Evolutionary conservation across 208 protist genomes (phyloP).

Genomic region (Crithidia bombi): DNA sequence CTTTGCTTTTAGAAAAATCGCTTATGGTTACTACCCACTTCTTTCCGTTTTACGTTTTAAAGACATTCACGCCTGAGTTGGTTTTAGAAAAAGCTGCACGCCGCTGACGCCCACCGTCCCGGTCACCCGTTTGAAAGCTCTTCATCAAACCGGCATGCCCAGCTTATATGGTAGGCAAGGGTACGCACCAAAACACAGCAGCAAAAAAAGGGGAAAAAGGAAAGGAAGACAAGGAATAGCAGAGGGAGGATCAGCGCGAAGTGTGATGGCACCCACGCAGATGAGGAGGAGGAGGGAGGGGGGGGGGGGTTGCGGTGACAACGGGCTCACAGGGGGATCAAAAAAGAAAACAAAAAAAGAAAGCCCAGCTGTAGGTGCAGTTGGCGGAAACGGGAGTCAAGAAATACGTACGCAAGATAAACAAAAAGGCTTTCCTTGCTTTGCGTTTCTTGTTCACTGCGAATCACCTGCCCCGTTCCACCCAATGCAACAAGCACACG

Average conservation of each 20-base stretch:
- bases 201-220: not conserved
- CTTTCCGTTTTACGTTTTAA: not conserved
- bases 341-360: too few relatives aligned
- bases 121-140: slow-evolving; percentile 17
- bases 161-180: slow-evolving; percentile 17
- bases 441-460: too few relatives aligned
- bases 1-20: too few relatives aligned
- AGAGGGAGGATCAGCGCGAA: not conserved
- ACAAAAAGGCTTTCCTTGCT: too few relatives aligned
- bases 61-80: not conserved
- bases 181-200: not conserved
- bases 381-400: too few relatives aligned
- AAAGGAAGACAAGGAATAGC: slow-evolving; percentile 1
- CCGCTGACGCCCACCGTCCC: slow-evolving; percentile 3
- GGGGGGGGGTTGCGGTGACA: not conserved
- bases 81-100: slow-evolving; percentile 2
- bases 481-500: too few relatives aligned
- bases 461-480: too few relatives aligned
- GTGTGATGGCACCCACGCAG: not conserved
- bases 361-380: too few relatives aligned
- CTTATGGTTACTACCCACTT: too few relatives aligned
- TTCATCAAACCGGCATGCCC: slow-evolving; percentile 7
- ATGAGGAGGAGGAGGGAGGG: not conserved
- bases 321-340: not conserved
- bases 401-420: too few relatives aligned